Base-by-base conservation (phyloP, 139 green algal species). In the Closterium sp. region DNA sequence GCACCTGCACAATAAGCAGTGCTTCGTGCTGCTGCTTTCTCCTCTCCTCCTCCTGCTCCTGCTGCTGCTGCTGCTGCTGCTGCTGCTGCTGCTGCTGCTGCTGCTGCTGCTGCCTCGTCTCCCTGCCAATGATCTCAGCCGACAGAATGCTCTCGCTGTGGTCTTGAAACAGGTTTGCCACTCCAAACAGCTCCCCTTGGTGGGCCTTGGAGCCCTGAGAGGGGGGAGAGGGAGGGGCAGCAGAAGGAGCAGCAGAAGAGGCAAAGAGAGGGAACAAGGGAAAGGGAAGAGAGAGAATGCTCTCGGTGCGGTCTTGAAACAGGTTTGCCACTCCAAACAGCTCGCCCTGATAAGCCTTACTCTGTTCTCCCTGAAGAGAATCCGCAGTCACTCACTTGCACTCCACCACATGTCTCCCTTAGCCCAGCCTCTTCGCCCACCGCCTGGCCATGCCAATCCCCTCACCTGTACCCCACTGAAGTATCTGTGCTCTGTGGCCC, bases 381-480 rank as follows among this genome's bases (percentile, higher is more conserved):
- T n/a, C n/a, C n/a, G n/a, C n/a, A n/a, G n/a, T n/a, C n/a, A n/a
- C n/a, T n/a, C n/a, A n/a, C n/a, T n/a, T n/a, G n/a, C n/a, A n/a
- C n/a, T n/a, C n/a, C n/a, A n/a, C n/a, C n/a, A n/a, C n/a, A n/a
- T n/a, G n/a, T n/a, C n/a, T n/a, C 38, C 3, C 38, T 16, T 9
- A 10, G 3, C 5, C 38, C 38, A 5, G 2, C 38, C 38, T 10
- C 4, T 66, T 9, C 1, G 1, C 1, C 19, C 38, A 16, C 36
- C 3, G 9, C 5, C 19, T 66, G 5, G n/a, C n/a, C n/a, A n/a
- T n/a, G n/a, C n/a, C n/a, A n/a, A n/a, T 16, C 4, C 8, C 7
- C 35, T 32, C 35, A 89, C 86, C 86, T 91, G 88, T 19, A 92
- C 89, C 1, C 89, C 89, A 12, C 87, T n/a, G 32, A 92, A 92